Evolutionary conservation across 495 filamentous ascomycete genomes (phyloP).

Genomic region (Penicillium longicatenatum): DNA sequence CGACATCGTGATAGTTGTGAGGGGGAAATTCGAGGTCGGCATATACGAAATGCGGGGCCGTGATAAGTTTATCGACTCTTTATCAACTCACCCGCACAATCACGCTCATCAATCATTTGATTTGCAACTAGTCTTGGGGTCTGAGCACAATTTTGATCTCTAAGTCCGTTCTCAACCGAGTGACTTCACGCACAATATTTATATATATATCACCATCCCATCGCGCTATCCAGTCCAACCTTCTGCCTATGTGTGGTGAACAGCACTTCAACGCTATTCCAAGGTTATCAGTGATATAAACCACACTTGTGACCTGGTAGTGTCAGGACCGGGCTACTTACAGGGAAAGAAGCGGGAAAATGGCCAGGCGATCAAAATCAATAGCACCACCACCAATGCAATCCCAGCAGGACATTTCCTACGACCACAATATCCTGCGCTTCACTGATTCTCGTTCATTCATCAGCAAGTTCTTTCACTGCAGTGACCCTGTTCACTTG

Average conservation of each 20-base stretch:
- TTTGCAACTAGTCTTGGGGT: too few relatives aligned
- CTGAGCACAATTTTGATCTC: too few relatives aligned
- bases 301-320: constrained; percentile 15
- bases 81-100: too few relatives aligned
- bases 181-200: too few relatives aligned
- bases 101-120: background rate
- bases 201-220: constrained; percentile 21
- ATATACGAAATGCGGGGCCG: background rate
- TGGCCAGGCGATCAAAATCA: constrained; percentile 24
- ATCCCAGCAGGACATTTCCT: constrained; percentile 56
- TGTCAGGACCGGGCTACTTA: background rate
- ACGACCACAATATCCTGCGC: constrained; percentile 48
- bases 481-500: constrained; percentile 17
- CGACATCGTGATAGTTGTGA: constrained; percentile 16
- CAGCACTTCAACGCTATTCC: constrained; percentile 11
- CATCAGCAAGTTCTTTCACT: constrained; percentile 18
- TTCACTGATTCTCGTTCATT: constrained; percentile 19
- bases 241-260: constrained; percentile 4
- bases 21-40: background rate
- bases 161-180: too few relatives aligned
- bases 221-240: constrained; percentile 16
- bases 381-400: constrained; percentile 39
- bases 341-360: background rate
- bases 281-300: constrained; percentile 20
- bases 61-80: background rate